A percentile compares a stretch with the other conserved stretches of the same genome.
These are phyloP conservation scores for Pezicula rhizophila DNA, from an alignment of 2,329 filamentous ascomycete species.

Conservation along the genomic window DNA sequence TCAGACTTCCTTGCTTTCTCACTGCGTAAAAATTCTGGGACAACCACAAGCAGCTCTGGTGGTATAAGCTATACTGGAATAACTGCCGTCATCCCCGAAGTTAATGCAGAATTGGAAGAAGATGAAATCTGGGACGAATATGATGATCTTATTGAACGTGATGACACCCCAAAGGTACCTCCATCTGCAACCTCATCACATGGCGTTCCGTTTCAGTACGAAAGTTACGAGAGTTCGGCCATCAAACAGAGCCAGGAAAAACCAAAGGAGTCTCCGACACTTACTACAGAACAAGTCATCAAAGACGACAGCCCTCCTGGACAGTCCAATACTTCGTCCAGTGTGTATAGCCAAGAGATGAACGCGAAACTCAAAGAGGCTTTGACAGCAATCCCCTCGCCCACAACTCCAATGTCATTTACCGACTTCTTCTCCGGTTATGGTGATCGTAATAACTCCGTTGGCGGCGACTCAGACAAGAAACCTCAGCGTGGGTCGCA, in stretches of 20 bases:
- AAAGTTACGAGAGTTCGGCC: slow-evolving; percentile 35
- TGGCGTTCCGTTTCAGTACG: slow-evolving; percentile 50
- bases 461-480: slow-evolving; percentile 3
- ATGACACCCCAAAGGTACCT: slow-evolving; percentile 38
- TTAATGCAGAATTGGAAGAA: slow-evolving; percentile 58
- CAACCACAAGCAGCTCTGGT: slow-evolving; percentile 56
- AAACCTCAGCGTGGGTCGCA: slow-evolving; percentile 8
- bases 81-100: slow-evolving; percentile 59
- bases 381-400: slow-evolving; percentile 36
- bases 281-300: slow-evolving; percentile 13
- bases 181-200: slow-evolving; percentile 50
- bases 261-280: slow-evolving; percentile 17
- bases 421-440: slow-evolving; percentile 37
- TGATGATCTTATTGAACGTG: slow-evolving; percentile 76
- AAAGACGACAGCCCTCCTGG: slow-evolving; percentile 10
- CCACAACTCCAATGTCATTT: slow-evolving; percentile 38
- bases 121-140: slow-evolving; percentile 94
- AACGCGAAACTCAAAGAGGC: slow-evolving; percentile 45
- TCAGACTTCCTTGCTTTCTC: slow-evolving; percentile 71
- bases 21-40: slow-evolving; percentile 64
- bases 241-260: slow-evolving; percentile 16
- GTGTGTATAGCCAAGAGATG: slow-evolving; percentile 49
- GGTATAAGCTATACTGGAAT: slow-evolving; percentile 51
- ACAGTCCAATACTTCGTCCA: slow-evolving; percentile 36
- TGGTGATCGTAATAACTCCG: slow-evolving; percentile 30